Evolutionary conservation across 805 yeast species (phyloP).

Genomic region (Blastobotrys chiropterorum): DNA sequence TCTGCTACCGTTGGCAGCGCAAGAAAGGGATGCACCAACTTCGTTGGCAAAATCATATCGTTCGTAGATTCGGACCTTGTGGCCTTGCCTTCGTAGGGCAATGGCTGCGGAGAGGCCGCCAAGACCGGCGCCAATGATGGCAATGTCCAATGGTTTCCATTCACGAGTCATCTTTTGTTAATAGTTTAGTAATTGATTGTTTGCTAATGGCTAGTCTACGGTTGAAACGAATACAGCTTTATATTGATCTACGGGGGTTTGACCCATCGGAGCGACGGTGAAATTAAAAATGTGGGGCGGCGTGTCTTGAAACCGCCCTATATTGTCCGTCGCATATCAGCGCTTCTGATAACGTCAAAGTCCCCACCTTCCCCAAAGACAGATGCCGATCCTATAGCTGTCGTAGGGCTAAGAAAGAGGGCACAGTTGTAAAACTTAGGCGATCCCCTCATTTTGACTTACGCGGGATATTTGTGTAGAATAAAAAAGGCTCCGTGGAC

Average conservation of each 20-base stretch:
- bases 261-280: background rate
- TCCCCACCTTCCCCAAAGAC: background rate
- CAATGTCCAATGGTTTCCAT: conserved; percentile 2
- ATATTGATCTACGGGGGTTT: background rate
- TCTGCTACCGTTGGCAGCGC: background rate
- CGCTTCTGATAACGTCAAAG: background rate
- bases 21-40: conserved; percentile 4
- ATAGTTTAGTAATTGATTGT: too few relatives aligned
- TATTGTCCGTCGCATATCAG: background rate
- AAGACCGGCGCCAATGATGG: conserved; percentile 8
- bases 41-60: conserved; percentile 3
- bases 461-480: background rate
- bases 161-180: background rate
- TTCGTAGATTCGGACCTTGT: conserved; percentile 4
- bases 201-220: too few relatives aligned
- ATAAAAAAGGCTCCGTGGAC: background rate
- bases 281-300: background rate
- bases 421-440: too few relatives aligned
- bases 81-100: conserved; percentile 5
- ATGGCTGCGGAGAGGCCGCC: conserved; percentile 8
- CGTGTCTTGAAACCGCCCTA: background rate
- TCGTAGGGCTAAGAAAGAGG: too few relatives aligned
- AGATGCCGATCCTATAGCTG: too few relatives aligned
- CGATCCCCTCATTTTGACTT: background rate
- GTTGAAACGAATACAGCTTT: background rate